These are phyloP conservation scores for Colletotrichum sp. DNA, from an alignment of 2,329 filamentous ascomycete species.

Conservation along the genomic window DNA sequence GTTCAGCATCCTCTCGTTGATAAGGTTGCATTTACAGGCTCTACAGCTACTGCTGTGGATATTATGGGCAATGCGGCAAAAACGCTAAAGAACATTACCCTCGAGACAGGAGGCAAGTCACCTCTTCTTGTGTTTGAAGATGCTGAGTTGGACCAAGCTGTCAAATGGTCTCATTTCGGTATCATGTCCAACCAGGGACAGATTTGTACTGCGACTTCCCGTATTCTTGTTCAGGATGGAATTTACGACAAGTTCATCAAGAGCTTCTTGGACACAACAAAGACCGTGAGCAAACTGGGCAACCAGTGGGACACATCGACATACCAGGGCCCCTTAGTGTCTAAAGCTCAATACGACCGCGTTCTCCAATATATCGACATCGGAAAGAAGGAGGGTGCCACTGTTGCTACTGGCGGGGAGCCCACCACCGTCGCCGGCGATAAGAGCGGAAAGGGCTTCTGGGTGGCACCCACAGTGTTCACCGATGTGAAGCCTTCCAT, in stretches of 20 bases:
- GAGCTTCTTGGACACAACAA: slow-evolving; percentile 47
- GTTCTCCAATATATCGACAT: slow-evolving; percentile 73
- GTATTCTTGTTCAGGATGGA: background rate
- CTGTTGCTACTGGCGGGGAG: slow-evolving; percentile 64
- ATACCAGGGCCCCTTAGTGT: slow-evolving; percentile 78
- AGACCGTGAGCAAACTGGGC: slow-evolving; percentile 32
- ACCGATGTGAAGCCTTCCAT: slow-evolving; percentile 44
- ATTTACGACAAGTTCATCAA: slow-evolving; percentile 68
- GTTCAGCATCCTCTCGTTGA: slow-evolving; percentile 73
- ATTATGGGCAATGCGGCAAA: slow-evolving; percentile 77
- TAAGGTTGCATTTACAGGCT: slow-evolving; percentile 82
- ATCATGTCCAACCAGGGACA: background rate
- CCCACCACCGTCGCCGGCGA: slow-evolving; percentile 33
- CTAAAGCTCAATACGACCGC: slow-evolving; percentile 72
- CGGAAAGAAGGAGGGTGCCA: slow-evolving; percentile 73
- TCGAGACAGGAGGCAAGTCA: slow-evolving; percentile 72
- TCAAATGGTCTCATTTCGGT: slow-evolving; percentile 56
- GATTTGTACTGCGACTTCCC: background rate
- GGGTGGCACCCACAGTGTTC: slow-evolving; percentile 51
- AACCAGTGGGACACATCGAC: slow-evolving; percentile 73
- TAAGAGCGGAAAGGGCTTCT: slow-evolving; percentile 41
- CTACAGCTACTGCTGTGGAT: slow-evolving; percentile 71
- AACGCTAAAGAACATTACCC: slow-evolving; percentile 69
- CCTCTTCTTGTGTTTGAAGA: slow-evolving; percentile 69
- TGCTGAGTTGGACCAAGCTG: slow-evolving; percentile 70